Conservation (phyloP, 2,329 filamentous ascomycete species). For the Fusarium staphyleae region DNA sequence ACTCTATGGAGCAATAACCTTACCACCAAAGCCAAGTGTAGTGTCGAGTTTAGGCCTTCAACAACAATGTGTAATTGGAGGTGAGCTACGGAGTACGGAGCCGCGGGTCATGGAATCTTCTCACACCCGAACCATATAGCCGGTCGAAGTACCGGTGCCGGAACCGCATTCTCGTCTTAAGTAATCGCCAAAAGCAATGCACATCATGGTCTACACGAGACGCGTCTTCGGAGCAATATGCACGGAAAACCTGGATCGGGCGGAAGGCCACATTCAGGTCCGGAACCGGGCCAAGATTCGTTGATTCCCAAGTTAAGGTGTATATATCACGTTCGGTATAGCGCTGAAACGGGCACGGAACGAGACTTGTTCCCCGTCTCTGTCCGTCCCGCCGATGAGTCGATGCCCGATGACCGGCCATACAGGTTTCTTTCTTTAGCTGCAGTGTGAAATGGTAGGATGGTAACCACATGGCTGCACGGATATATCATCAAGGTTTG, state of each 20-base stretch:
- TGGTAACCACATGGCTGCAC: conserved; percentile 33
- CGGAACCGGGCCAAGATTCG: not conserved
- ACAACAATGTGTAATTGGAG: no score
- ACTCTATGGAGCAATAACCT: not conserved
- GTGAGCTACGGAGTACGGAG: no score
- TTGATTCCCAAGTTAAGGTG: conserved; percentile 4
- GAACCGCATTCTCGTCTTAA: not conserved
- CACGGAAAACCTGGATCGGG: not conserved
- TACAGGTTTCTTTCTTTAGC: not conserved
- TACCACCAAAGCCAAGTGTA: not conserved
- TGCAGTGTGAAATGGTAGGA: no score
- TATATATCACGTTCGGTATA: not conserved
- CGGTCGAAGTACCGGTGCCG: not conserved
- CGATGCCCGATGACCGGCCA: not conserved
- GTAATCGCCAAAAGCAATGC: not conserved
- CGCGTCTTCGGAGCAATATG: not conserved
- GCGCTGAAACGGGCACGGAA: conserved; percentile 11
- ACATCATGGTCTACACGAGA: not conserved
- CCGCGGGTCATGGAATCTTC: no score
- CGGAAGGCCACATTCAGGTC: not conserved
- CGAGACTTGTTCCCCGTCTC: not conserved
- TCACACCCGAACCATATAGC: not conserved
- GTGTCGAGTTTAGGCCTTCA: no score
- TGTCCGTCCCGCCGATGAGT: not conserved
- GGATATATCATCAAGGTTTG: conserved; percentile 10